These are phyloP conservation scores for Dichotomopilus funicola DNA, from an alignment of 2,329 filamentous ascomycete species.

Conservation along the genomic window DNA sequence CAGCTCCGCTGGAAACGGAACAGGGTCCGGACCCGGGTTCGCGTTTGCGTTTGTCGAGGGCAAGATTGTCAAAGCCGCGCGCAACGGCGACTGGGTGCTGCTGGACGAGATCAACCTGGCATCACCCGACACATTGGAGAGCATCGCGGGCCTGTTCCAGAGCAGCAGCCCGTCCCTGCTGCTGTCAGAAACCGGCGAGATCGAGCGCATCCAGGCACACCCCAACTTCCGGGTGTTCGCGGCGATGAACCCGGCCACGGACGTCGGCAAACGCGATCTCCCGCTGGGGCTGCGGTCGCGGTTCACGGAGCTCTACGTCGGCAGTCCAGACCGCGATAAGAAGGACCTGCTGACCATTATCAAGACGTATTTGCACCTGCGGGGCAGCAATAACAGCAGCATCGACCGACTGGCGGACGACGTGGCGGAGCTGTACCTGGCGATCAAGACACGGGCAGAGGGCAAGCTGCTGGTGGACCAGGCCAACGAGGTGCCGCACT, in stretches of 20 bases:
- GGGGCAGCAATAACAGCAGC: constrained; percentile 52
- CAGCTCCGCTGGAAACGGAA: constrained; percentile 45
- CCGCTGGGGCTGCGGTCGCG: constrained; percentile 60
- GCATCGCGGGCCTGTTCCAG: constrained; percentile 79
- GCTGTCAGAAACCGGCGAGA: constrained; percentile 86
- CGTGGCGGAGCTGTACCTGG: constrained; percentile 79
- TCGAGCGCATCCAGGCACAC: constrained; percentile 83
- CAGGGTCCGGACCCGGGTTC: constrained; percentile 44
- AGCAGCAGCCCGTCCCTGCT: constrained; percentile 71
- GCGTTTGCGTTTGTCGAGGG: constrained; percentile 96
- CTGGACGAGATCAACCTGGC: constrained; percentile 92
- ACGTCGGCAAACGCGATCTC: constrained; percentile 92
- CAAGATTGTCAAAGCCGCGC: constrained; percentile 89
- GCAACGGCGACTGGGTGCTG: constrained; percentile 95
- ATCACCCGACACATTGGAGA: constrained; percentile 88
- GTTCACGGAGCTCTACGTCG: constrained; percentile 93
- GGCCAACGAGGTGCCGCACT: constrained; percentile 91
- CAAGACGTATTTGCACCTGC: constrained; percentile 68
- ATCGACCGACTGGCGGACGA: constrained; percentile 71
- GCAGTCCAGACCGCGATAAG: constrained; percentile 78
- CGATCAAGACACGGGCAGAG: constrained; percentile 74
- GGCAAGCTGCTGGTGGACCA: constrained; percentile 87
- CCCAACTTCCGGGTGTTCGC: constrained; percentile 93
- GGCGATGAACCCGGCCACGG: constrained; percentile 98
- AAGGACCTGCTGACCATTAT: constrained; percentile 86